Percentiles rank a stretch among this genome's conserved stretches.
Evolutionary conservation across 768 basidiomycete species (phyloP).

Genomic region (Tulasnella sp.): DNA sequence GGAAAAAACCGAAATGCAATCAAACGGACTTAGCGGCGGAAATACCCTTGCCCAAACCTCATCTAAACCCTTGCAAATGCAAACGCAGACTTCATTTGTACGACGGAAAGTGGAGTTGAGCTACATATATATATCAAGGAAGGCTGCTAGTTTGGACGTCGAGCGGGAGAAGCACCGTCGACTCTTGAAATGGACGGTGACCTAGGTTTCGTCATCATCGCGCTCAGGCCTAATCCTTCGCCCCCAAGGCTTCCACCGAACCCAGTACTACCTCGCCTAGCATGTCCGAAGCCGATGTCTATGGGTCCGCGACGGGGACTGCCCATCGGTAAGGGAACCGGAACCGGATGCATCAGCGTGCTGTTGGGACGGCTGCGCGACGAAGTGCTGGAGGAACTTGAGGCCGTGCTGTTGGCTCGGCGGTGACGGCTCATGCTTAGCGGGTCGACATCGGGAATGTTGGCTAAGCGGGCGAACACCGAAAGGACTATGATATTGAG

Average conservation of each 20-base stretch:
- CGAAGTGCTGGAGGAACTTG: slow-evolving; percentile 7
- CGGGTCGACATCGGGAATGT: slow-evolving; percentile 64
- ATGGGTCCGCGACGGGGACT: neutral
- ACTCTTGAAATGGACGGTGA: neutral
- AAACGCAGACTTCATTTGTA: neutral
- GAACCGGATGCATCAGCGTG: neutral
- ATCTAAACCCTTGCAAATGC: neutral
- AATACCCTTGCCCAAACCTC: neutral
- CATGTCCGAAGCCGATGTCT: neutral
- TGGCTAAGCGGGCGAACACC: slow-evolving; percentile 62
- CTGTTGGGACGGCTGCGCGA: neutral
- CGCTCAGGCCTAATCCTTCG: neutral
- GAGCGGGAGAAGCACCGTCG: neutral
- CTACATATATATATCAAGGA: neutral
- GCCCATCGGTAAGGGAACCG: neutral
- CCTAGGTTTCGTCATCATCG: neutral
- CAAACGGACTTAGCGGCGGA: too few species aligned
- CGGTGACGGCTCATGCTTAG: slow-evolving; percentile 68
- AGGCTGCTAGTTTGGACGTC: neutral
- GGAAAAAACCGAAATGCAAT: too few species aligned
- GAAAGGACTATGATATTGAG: slow-evolving; percentile 45
- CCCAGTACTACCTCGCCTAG: neutral
- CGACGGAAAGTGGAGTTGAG: neutral
- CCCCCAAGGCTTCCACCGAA: neutral
- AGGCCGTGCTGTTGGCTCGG: slow-evolving; percentile 33